These are phyloP conservation scores for Vickermania ingenoplastis DNA, from an alignment of 208 protist genomes.

Conservation along the genomic window DNA sequence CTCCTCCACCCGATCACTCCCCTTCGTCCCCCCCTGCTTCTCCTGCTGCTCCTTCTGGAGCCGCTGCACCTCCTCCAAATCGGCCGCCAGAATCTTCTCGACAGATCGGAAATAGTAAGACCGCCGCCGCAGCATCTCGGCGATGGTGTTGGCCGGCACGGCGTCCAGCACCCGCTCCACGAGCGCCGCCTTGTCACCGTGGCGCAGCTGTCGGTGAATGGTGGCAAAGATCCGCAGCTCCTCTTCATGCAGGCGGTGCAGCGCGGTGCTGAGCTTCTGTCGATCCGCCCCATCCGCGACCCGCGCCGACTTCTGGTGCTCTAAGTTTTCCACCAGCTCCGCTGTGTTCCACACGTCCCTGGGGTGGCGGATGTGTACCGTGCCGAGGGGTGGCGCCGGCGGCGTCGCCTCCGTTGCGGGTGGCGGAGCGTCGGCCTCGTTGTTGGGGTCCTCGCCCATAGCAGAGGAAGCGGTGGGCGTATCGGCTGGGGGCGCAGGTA, in stretches of 20 bases:
- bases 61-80: slow-evolving; percentile 42
- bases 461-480: background rate
- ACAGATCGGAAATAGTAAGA: slow-evolving; percentile 83
- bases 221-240: slow-evolving; percentile 87
- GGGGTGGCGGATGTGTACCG: slow-evolving; percentile 77
- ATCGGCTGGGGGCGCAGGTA: slow-evolving; percentile 15
- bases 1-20: background rate
- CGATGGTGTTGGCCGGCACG: slow-evolving; percentile 44
- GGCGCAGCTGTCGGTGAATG: slow-evolving; percentile 69
- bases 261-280: slow-evolving; percentile 21
- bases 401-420: background rate
- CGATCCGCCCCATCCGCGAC: slow-evolving; percentile 23
- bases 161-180: slow-evolving; percentile 56
- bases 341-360: slow-evolving; percentile 71
- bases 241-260: slow-evolving; percentile 69
- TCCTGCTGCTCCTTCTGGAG: background rate
- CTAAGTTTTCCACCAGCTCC: slow-evolving; percentile 46
- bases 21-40: background rate
- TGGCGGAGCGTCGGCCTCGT: background rate
- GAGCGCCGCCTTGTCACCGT: slow-evolving; percentile 63
- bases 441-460: background rate
- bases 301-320: slow-evolving; percentile 9
- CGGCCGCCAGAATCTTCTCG: slow-evolving; percentile 55
- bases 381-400: slow-evolving; percentile 16
- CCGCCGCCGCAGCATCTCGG: slow-evolving; percentile 70